Evolutionary conservation across 1,284 basidiomycete genomes (phyloP), one percentile per base, ranked within the genome.

Genomic region (Salmacisia buchloeana): DNA sequence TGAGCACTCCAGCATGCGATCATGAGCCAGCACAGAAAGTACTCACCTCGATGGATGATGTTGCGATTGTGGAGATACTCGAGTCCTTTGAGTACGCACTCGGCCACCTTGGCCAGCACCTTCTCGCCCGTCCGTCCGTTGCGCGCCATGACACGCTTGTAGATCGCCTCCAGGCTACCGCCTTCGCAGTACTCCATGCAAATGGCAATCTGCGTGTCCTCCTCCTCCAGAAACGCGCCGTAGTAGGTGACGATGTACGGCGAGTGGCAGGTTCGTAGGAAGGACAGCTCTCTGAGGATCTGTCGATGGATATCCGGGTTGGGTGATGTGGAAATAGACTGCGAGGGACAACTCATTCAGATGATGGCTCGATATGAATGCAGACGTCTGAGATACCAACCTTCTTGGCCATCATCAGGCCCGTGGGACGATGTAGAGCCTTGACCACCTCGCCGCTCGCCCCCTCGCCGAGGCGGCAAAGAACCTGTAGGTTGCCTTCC

Each of bases 151-250:
- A 97, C 91, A 65, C 87, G 87, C 76, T 89, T 87, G 62, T 92
- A 87, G 62, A 97, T 87, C 4, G 87, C 85, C 79, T 98, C 96
- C 71, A 99, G 83, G 77, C 82, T 83, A 0, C 84, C 84, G 3
- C 92, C 96, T 77, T 97, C 93, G 81, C 92, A 85, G 73, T 84
- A 89, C 81, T 99, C 96, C 91, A 97, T 96, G 71, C 96, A 84
- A 69, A 99, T 92, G 75, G 92, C 94, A 76, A 99, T 89, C 81
- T 94, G 91, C 69, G 89, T 90, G 58, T 91, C 89, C 45, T 89
- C 91, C 34, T 92, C 90, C 35, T 92, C 89, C 80, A 97, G 89
- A 82, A 94, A 98, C 18, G 93, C 93, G 57, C 94, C 96, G 76
- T 91, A 90, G 83, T 94, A 97, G 62, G 86, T 84, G 61, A 94